phyloP scores from a whole-genome alignment of 352 stramenopile species.

The Phytophthora colocasiae region DNA sequence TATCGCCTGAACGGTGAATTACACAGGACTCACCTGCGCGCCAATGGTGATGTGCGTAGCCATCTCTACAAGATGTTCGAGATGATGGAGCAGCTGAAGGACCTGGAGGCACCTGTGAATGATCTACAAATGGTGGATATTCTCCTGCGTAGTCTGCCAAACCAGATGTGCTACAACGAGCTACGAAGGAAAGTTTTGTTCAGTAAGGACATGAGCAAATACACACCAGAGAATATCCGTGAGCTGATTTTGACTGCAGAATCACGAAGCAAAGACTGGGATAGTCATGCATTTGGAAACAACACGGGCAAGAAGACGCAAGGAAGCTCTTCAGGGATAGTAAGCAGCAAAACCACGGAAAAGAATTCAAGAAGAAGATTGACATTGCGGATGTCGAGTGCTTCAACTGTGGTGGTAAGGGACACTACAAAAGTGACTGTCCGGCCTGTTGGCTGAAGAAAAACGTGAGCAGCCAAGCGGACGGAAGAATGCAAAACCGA shows the following conservation, averaged over 20 bases:
- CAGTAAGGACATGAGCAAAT: slow-evolving; percentile 11
- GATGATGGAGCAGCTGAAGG: background rate
- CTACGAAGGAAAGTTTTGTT: slow-evolving; percentile 17
- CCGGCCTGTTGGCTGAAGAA: background rate
- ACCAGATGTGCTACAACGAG: slow-evolving; percentile 6
- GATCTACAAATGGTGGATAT: slow-evolving; percentile 6
- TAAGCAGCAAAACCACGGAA: background rate
- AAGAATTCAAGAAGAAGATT: background rate
- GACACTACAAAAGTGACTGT: slow-evolving; percentile 11
- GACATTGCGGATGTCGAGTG: background rate
- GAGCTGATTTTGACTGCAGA: background rate
- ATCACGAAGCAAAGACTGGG: slow-evolving; percentile 6
- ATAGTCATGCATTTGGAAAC: slow-evolving; percentile 9
- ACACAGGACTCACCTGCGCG: slow-evolving; percentile 14
- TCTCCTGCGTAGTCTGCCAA: background rate
- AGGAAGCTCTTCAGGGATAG: background rate
- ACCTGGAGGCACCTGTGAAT: background rate
- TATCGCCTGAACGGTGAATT: slow-evolving; percentile 16
- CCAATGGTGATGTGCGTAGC: slow-evolving; percentile 3
- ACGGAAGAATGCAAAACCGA: slow-evolving; percentile 2
- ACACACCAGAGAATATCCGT: slow-evolving; percentile 4
- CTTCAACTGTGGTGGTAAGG: slow-evolving; percentile 2
- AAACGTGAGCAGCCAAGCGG: background rate
- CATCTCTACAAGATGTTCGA: slow-evolving; percentile 18
- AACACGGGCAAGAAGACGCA: slow-evolving; percentile 1